phyloP scores from a whole-genome alignment of 2,329 filamentous ascomycete species.

The Phialocephala sp. region DNA sequence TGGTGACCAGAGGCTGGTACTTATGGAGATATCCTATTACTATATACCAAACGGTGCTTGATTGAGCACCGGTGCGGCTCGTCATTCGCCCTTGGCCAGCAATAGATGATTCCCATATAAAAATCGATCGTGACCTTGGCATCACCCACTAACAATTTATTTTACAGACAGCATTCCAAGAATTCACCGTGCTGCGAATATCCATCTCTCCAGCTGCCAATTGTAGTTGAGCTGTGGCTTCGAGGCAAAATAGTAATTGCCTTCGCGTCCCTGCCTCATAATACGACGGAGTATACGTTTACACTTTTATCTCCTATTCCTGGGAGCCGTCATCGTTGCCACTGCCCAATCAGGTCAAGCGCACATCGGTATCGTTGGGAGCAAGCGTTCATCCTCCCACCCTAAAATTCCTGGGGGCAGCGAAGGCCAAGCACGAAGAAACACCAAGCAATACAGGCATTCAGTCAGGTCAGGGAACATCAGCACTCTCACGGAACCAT shows the following conservation, averaged over 20 bases:
- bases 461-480: slow-evolving; percentile 12
- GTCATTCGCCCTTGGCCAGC: slow-evolving; percentile 3
- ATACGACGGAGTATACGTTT: neutral
- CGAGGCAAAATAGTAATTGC: neutral
- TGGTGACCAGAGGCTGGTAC: no score
- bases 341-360: slow-evolving; percentile 2
- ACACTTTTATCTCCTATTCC: slow-evolving; percentile 2
- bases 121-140: neutral
- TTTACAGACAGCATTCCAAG: neutral
- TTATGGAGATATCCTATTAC: neutral
- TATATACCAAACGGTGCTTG: slow-evolving; percentile 16
- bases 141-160: neutral
- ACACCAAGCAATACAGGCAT: slow-evolving; percentile 12
- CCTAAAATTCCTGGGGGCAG: slow-evolving; percentile 8
- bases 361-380: neutral
- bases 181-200: neutral
- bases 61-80: slow-evolving; percentile 9
- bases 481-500: neutral
- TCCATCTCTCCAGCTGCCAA: neutral
- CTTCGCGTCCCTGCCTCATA: neutral
- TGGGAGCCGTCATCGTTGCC: neutral
- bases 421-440: slow-evolving; percentile 15
- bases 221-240: neutral
- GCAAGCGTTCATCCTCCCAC: neutral
- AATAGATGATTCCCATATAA: neutral